phyloP scores from a whole-genome alignment of 345 rosid genomes.

The Acer saccharum region DNA sequence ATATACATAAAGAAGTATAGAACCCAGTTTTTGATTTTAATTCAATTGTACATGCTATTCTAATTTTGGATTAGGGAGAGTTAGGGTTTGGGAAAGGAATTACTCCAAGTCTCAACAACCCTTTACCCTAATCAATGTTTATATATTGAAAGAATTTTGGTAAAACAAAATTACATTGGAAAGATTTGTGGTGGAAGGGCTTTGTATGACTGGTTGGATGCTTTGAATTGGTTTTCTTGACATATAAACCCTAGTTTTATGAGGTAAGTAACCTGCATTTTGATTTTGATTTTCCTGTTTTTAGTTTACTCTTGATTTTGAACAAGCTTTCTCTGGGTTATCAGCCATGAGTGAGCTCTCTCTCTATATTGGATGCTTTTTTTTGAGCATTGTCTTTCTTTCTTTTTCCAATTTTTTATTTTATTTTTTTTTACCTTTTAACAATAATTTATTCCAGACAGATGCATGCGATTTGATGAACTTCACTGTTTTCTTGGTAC shows the following conservation, averaged over 20 bases:
- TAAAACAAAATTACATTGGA: neutral
- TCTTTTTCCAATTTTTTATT: too few relatives aligned
- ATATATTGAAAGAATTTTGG: neutral
- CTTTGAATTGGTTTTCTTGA: neutral
- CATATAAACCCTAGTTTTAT: neutral
- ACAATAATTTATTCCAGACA: neutral
- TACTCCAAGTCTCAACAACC: neutral
- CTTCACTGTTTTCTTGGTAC: neutral
- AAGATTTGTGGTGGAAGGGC: neutral
- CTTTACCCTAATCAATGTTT: neutral
- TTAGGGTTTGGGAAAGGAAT: neutral
- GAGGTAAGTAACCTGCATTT: slow-evolving; percentile 15
- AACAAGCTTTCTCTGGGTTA: neutral
- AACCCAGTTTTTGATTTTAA: neutral
- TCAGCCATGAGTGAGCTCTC: too few relatives aligned
- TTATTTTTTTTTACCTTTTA: too few relatives aligned
- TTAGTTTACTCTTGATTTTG: neutral
- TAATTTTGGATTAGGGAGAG: neutral
- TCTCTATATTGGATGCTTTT: neutral
- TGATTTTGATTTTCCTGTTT: neutral
- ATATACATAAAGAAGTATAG: too few relatives aligned
- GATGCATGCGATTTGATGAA: neutral
- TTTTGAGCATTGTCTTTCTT: neutral
- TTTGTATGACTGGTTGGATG: neutral
- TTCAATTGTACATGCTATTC: neutral